Evolutionary conservation across 164 flowering plant species (phyloP).

Genomic region (Santalum album): DNA sequence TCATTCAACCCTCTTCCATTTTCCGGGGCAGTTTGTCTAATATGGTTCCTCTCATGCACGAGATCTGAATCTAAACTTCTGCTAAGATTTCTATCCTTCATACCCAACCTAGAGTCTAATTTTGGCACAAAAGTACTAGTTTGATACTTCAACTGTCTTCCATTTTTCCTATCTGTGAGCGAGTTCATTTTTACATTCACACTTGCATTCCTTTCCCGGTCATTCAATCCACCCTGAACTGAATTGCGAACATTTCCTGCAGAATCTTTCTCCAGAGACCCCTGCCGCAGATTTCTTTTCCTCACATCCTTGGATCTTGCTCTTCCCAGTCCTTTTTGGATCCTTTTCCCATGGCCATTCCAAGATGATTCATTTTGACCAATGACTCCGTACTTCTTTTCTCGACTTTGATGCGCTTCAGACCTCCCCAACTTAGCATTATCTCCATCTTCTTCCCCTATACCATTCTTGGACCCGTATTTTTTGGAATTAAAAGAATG

Average conservation of each 20-base stretch:
- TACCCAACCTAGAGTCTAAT: neutral
- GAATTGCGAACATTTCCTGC: neutral
- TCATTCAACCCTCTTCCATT: constrained; percentile 29
- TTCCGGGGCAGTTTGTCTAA: neutral
- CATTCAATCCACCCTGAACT: neutral
- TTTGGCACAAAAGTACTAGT: neutral
- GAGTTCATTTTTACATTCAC: neutral
- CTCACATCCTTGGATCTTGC: neutral
- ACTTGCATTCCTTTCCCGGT: neutral
- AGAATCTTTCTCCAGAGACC: neutral
- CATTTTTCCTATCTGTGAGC: neutral
- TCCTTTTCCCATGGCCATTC: constrained; percentile 4
- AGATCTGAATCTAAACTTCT: constrained; percentile 1
- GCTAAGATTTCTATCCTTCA: constrained; percentile 4
- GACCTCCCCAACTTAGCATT: constrained; percentile 5
- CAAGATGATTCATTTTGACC: neutral
- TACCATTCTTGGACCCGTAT: neutral
- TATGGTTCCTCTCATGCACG: constrained; percentile 3
- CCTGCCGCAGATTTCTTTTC: neutral
- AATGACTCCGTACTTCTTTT: neutral
- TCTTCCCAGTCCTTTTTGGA: constrained; percentile 7
- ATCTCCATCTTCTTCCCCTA: constrained; percentile 9
- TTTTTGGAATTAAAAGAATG: constrained; percentile 5
- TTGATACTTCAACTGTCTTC: constrained; percentile 2
- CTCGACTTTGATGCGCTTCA: neutral